Evolutionary conservation across 2,329 filamentous ascomycete genomes (phyloP), one percentile per base, ranked within the genome.

Genomic region (Fusarium nodosum): DNA sequence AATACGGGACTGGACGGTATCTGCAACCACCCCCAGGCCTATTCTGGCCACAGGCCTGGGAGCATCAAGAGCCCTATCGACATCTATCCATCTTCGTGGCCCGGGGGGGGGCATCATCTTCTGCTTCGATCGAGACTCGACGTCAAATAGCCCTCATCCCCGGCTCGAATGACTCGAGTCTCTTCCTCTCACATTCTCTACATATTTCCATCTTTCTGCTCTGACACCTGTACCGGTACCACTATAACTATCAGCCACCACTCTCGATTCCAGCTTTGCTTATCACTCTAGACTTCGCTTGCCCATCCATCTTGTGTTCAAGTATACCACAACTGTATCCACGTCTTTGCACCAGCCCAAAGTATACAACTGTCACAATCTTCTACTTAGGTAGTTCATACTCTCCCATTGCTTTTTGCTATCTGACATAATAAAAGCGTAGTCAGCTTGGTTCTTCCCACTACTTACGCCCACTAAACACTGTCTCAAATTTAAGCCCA

Each of bases 101-200:
- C 58, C 47, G 62, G 62, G 55, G 62, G 55, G 53, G 56, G 47
- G 57, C 62, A 63, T 66, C 44, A 26, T 65, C 56, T 68, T 69
- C 51, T 66, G 20, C 55, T 69, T 31, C 36, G 44, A 53, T 46
- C 36, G 47, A 64, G 59, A 30, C 56, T 67, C 56, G 41, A 53
- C 44, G 53, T 69, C 66, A 69, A 69, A 69, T 70, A 69, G 56
- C 39, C 62, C 52, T 57, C 48, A n/a, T 54, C 36, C 56, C 66
- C 66, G 41, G 50, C 63, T 53, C 54, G 45, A 48, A 70, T 70
- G 66, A 34, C 59, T 59, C 34, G 31, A 18, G 16, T 64, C 34
- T 58, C 65, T 38, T 24, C 41, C 39, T 45, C 38, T 60, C 44
- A 47, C 44, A 24, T 28, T 41, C 16, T 58, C 20, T 60, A 51